Conservation (phyloP, 2,329 filamentous ascomycete species). For the Aureobasidium sp. region DNA sequence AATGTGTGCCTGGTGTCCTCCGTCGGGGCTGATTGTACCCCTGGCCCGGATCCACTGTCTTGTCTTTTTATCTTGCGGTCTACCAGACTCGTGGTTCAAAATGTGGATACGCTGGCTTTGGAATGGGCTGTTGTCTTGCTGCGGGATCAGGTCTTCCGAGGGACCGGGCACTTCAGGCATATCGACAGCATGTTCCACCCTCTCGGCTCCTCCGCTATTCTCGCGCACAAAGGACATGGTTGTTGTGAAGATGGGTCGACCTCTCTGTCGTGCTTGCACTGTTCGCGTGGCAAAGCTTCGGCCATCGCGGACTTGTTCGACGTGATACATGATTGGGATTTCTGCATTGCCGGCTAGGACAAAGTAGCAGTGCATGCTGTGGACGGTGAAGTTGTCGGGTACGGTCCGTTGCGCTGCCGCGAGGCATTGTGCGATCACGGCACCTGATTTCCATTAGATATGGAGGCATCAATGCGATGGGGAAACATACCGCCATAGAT, state of each 20-base stretch:
- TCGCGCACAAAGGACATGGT: slow-evolving; percentile 81
- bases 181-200: slow-evolving; percentile 58
- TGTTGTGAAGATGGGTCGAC: slow-evolving; percentile 87
- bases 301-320: slow-evolving; percentile 87
- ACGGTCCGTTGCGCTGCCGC: slow-evolving; percentile 85
- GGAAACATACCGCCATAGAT: slow-evolving; percentile 68
- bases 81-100: slow-evolving; percentile 44
- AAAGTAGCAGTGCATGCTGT: slow-evolving; percentile 99
- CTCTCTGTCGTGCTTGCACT: slow-evolving; percentile 88
- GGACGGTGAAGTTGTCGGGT: slow-evolving; percentile 68
- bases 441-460: slow-evolving; percentile 41
- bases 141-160: slow-evolving; percentile 25
- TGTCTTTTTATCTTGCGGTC: slow-evolving; percentile 60
- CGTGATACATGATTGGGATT: slow-evolving; percentile 87
- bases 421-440: slow-evolving; percentile 87
- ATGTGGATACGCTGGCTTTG: slow-evolving; percentile 52
- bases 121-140: slow-evolving; percentile 46
- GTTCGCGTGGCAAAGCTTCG: slow-evolving; percentile 85
- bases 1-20: slow-evolving; percentile 74
- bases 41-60: slow-evolving; percentile 64
- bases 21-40: slow-evolving; percentile 64
- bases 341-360: slow-evolving; percentile 79
- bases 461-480: neutral
- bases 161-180: slow-evolving; percentile 44
- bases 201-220: slow-evolving; percentile 49